phyloP scores from a whole-genome alignment of 345 rosid genomes.

The Bruguiera gymnorhiza region DNA sequence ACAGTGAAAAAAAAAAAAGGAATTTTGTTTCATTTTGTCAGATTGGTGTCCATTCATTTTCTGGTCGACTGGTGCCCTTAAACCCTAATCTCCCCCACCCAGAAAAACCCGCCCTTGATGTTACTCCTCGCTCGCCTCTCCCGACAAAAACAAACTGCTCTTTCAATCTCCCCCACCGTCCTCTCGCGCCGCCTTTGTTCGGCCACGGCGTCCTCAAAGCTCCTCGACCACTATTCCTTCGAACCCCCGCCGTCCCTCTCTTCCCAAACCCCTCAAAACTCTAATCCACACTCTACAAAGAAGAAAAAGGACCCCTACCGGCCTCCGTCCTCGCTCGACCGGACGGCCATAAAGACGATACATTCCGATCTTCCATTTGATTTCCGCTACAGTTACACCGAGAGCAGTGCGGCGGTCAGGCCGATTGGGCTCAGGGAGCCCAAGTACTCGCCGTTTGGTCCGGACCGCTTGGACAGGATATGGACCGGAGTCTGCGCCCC shows the following conservation, averaged over 20 bases:
- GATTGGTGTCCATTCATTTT: too few species aligned
- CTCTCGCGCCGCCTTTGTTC: constrained; percentile 43
- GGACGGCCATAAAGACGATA: constrained; percentile 34
- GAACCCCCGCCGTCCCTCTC: constrained; percentile 62
- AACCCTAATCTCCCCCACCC: constrained; percentile 7
- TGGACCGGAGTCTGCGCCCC: constrained; percentile 97
- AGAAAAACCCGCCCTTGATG: constrained; percentile 28
- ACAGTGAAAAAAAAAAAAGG: too few species aligned
- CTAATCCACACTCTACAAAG: constrained; percentile 26
- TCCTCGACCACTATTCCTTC: constrained; percentile 64
- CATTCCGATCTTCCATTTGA: constrained; percentile 72
- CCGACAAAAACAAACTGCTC: constrained; percentile 41
- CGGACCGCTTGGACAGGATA: constrained; percentile 60
- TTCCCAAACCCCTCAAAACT: constrained; percentile 28
- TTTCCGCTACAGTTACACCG: constrained; percentile 87
- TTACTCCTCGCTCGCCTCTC: constrained; percentile 38
- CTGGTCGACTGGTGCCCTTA: neutral
- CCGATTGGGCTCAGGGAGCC: constrained; percentile 93
- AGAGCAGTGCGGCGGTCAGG: constrained; percentile 59
- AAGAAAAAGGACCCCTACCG: constrained; percentile 65
- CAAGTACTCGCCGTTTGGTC: constrained; percentile 92
- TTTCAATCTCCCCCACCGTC: constrained; percentile 13
- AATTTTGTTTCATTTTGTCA: too few species aligned
- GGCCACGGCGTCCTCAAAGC: constrained; percentile 51
- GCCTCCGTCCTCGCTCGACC: constrained; percentile 82